Evolutionary conservation across 2,329 filamentous ascomycete genomes (phyloP).

Genomic region (Hymenoscyphus infarciens): DNA sequence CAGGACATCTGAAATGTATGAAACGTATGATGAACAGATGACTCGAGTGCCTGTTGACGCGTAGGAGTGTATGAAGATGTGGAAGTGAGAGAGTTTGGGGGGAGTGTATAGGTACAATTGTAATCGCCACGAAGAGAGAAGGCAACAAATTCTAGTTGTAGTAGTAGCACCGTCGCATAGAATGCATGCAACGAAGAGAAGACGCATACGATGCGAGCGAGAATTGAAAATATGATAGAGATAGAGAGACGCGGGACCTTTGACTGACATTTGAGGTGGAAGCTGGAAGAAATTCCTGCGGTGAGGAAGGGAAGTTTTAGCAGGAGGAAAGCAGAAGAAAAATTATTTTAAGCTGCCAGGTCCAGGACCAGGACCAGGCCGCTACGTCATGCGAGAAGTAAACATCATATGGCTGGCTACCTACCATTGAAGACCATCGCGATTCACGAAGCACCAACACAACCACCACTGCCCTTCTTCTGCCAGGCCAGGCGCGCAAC

Average conservation of each 20-base stretch:
- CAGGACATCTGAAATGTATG: conserved; percentile 28
- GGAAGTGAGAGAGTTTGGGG: not conserved
- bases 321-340: not conserved
- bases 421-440: not conserved
- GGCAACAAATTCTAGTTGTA: not conserved
- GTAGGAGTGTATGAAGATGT: conserved; percentile 1
- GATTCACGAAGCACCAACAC: not conserved
- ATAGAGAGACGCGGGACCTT: not conserved
- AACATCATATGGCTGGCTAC: no score
- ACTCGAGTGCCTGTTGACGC: not conserved
- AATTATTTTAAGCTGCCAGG: not conserved
- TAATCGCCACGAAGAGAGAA: not conserved
- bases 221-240: not conserved
- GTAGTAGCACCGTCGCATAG: not conserved
- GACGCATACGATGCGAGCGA: not conserved
- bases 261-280: not conserved
- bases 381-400: not conserved
- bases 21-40: conserved; percentile 23
- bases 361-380: no score
- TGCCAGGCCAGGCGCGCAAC: not conserved
- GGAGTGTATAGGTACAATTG: not conserved
- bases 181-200: conserved; percentile 1
- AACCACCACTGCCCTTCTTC: not conserved
- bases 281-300: not conserved
- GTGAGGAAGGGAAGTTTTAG: not conserved